Base-by-base conservation (phyloP, 176 grass and related monocot genomes). In the Urochloa ruziziensis region DNA sequence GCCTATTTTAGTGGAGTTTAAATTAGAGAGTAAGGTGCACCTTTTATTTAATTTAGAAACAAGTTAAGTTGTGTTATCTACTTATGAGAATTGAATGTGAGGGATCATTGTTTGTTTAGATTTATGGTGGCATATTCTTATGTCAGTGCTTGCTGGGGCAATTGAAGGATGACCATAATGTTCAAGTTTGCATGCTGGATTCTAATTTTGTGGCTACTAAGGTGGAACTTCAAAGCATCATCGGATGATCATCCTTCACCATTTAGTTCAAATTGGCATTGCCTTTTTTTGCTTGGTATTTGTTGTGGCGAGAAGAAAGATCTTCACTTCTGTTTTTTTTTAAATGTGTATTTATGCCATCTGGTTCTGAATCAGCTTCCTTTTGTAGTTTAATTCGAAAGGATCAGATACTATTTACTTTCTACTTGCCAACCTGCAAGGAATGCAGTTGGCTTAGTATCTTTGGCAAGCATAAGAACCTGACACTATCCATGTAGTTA, bases 41-140 rank as follows among this genome's bases (percentile, higher is more conserved):
- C 12, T 52, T n/a, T 85, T 66, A 14, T 63, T 75, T 23, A 47
- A 81, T 53, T 80, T 9, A 40, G 48, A 80, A 75, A 52, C 42
- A 39, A 39, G 47, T 62, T 28, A 2, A 23, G 51, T 67, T 35
- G 21, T 24, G 51, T 67, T 35, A 25, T 24, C 16, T 10, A 61
- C 11, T 37, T 40, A 30, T 75, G 51, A 2, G 5, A 61, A 62
- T 36, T 42, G 6, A 29, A 43, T 36, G 42, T 0, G 5, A 49
- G 68, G 25, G 40, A 43, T 32, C 1, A 14, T 12, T 62, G 15
- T 78, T 62, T 78, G 40, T 61, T 61, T 44, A 15, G 42, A 29
- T 71, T 44, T 23, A 29, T 61, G 39, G 7, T 77, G 35, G 23
- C 15, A 77, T 28, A 37, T 62, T 46, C 39, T 78, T 43, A 62